These are phyloP conservation scores for Lathyrus tuberosus DNA, from an alignment of 306 rosid species.

Conservation along the genomic window DNA sequence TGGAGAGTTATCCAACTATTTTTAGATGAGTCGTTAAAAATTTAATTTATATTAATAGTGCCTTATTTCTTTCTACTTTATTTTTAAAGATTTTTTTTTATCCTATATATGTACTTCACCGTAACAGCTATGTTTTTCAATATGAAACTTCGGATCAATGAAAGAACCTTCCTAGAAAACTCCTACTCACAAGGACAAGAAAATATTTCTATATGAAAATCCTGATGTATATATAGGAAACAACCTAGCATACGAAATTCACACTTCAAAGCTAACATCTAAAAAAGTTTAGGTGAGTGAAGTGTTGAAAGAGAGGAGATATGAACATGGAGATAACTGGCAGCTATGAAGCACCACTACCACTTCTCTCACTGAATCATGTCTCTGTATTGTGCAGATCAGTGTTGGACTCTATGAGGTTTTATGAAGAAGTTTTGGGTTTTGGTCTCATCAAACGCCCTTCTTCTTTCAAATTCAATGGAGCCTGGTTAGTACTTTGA, in stretches of 20 bases:
- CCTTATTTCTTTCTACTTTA: neutral
- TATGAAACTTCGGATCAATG: slow-evolving; percentile 1
- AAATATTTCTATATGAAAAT: neutral
- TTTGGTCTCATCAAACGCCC: slow-evolving; percentile 83
- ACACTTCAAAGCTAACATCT: slow-evolving; percentile 15
- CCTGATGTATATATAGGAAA: slow-evolving; percentile 1
- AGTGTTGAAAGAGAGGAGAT: slow-evolving; percentile 2
- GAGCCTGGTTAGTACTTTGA: slow-evolving; percentile 61
- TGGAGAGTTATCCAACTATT: too few relatives aligned
- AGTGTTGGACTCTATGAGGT: slow-evolving; percentile 66
- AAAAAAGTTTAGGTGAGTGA: neutral
- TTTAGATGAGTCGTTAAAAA: too few relatives aligned
- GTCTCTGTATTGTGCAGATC: slow-evolving; percentile 74
- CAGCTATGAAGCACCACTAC: slow-evolving; percentile 51
- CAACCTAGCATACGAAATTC: neutral
- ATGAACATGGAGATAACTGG: slow-evolving; percentile 63
- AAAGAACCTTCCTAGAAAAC: slow-evolving; percentile 23
- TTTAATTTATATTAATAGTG: too few relatives aligned
- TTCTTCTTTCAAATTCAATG: slow-evolving; percentile 81
- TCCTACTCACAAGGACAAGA: slow-evolving; percentile 9
- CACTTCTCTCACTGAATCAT: slow-evolving; percentile 73
- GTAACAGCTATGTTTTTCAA: neutral
- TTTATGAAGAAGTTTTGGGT: slow-evolving; percentile 74
- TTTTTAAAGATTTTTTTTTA: neutral
- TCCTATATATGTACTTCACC: slow-evolving; percentile 4